These are phyloP conservation scores for Populus hybrid DNA, from an alignment of 441 rosid species.

Conservation along the genomic window DNA sequence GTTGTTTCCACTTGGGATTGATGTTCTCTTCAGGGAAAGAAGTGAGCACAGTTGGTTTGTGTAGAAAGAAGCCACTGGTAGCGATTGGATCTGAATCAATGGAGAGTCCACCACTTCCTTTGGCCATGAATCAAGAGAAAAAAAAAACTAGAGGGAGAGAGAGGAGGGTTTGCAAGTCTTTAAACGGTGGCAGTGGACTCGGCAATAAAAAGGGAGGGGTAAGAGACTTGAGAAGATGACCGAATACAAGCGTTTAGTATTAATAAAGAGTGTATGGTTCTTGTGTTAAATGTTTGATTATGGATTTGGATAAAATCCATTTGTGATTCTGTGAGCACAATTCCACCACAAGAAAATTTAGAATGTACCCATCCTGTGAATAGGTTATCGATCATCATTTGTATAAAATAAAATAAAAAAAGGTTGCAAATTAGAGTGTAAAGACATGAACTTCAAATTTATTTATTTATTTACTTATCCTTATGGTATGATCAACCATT, in stretches of 20 bases:
- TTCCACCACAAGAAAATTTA: no score
- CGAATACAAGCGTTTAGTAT: constrained; percentile 21
- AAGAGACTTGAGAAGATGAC: constrained; percentile 41
- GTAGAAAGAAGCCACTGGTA: constrained; percentile 23
- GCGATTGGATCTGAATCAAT: constrained; percentile 47
- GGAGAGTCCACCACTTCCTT: constrained; percentile 41
- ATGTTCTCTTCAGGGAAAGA: constrained; percentile 32
- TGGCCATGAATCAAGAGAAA: constrained; percentile 44
- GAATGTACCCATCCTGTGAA: no score
- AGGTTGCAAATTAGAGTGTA: no score
- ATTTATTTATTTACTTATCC: no score
- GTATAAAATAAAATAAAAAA: no score
- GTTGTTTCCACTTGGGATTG: neutral
- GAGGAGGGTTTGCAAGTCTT: constrained; percentile 29
- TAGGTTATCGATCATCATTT: no score
- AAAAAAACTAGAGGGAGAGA: constrained; percentile 1
- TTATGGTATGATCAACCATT: no score
- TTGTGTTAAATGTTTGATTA: constrained; percentile 4
- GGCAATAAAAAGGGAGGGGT: constrained; percentile 49
- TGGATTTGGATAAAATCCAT: neutral
- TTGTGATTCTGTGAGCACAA: no score
- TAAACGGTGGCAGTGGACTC: constrained; percentile 56
- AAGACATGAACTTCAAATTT: no score
- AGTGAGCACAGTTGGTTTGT: constrained; percentile 36
- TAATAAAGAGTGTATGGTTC: neutral